A percentile compares a stretch with the other conserved stretches of the same genome.
These are phyloP conservation scores for Pseudognaphalium luteoalbum DNA, from an alignment of 129 eudicot species.

Conservation along the genomic window DNA sequence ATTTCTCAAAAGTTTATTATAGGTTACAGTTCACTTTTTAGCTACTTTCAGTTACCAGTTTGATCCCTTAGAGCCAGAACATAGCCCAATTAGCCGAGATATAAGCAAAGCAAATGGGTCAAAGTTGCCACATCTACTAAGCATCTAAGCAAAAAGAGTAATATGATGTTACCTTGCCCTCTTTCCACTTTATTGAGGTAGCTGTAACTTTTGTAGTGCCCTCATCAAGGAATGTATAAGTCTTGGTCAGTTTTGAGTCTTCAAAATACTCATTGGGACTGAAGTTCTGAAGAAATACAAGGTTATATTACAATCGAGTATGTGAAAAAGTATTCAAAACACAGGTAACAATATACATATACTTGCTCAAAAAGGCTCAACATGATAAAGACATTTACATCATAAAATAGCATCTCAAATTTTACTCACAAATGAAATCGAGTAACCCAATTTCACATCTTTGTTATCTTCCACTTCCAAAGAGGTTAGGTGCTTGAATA, in stretches of 20 bases:
- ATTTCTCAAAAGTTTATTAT: too few relatives aligned
- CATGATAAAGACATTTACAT: not conserved
- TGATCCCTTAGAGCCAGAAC: not conserved
- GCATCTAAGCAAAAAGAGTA: not conserved
- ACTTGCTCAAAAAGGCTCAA: not conserved
- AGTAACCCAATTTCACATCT: constrained; percentile 74
- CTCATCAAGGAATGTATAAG: constrained; percentile 76
- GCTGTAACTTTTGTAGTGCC: constrained; percentile 74
- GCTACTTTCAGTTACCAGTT: not conserved
- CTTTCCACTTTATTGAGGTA: constrained; percentile 84
- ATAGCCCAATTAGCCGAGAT: not conserved
- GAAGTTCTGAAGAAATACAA: constrained; percentile 54
- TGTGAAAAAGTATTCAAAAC: not conserved
- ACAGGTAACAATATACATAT: not conserved
- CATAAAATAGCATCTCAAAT: too few relatives aligned
- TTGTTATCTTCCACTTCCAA: constrained; percentile 75
- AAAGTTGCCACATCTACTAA: not conserved
- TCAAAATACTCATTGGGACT: constrained; percentile 72
- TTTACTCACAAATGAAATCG: constrained; percentile 61
- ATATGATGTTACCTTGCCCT: constrained; percentile 59
- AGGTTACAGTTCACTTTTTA: not conserved
- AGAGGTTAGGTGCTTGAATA: constrained; percentile 66
- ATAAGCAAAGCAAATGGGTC: not conserved
- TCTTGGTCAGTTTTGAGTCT: constrained; percentile 75
- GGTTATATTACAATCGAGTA: not conserved